phyloP scores from a whole-genome alignment of 179 eudicot species.

The Spinacia oleracea region DNA sequence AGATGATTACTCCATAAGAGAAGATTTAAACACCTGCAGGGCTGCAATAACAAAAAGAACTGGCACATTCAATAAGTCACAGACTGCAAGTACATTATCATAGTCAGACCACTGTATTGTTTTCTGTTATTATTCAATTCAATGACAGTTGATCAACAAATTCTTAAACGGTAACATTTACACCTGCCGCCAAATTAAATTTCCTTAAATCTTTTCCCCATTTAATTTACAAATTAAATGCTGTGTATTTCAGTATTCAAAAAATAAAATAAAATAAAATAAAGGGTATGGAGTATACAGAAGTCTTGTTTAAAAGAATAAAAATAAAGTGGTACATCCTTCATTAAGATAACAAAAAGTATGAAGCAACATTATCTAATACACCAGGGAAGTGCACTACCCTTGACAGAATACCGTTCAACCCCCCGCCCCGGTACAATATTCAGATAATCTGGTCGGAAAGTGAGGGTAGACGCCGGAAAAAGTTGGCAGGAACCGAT shows the following conservation, averaged over 20 bases:
- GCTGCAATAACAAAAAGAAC: no score
- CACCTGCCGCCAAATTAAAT: background rate
- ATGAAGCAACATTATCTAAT: conserved; percentile 7
- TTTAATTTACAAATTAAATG: background rate
- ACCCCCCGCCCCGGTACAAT: background rate
- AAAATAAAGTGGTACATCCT: background rate
- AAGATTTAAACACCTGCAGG: no score
- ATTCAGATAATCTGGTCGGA: conserved; percentile 62
- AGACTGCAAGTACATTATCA: no score
- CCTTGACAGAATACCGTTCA: background rate
- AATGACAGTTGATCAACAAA: background rate
- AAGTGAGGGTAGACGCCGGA: conserved; percentile 75
- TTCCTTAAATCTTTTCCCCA: background rate
- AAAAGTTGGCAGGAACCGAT: conserved; percentile 67
- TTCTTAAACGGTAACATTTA: background rate
- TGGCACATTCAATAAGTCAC: no score
- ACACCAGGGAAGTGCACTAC: background rate
- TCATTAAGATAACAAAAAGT: conserved; percentile 8
- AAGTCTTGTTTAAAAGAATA: background rate
- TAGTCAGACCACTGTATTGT: no score
- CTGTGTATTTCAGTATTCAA: background rate
- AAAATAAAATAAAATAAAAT: no score
- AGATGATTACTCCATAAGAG: no score
- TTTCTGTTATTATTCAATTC: background rate
- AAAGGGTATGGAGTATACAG: background rate